Base-by-base conservation (phyloP, 2,329 filamentous ascomycete species). In the Cladosporium colombiae region DNA sequence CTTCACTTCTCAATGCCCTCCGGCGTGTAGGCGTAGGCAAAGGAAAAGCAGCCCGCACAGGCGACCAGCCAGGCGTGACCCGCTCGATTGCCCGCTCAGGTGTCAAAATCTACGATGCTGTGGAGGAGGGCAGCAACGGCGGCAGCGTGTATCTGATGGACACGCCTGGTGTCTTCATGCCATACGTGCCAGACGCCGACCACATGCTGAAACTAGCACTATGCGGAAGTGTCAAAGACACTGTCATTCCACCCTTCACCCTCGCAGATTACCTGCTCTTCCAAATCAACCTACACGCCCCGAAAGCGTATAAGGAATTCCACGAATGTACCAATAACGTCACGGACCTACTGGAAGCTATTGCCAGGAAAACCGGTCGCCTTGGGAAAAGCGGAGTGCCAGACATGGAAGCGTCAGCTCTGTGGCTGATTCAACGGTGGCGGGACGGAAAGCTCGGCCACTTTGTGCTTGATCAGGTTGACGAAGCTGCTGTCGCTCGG, bases 161-260 rank as follows among this genome's bases (percentile, higher is more conserved):
- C 78, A 97, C 94, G 0, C 95, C 95, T 0, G 95, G 95, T 57
- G 93, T 99, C 10, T 99, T 98, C 78, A 87, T 97, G 66, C 95
- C 95, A 0, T 97, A 96, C 76, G 90, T 98, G 31, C 86, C 89
- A 0, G 87, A 96, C 73, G 85, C 91, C 18, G 90, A 95, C 76
- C 87, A 89, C 55, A 99, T 99, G 95, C 83, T 99, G 68, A 98
- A 97, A 79, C 85, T 99, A n/a, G 90, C 93, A 1, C 85, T 98
- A 0, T 93, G 92, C 61, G 92, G 94, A 23, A 91, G 90, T 76
- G 92, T 99, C 64, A 96, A 96, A 77, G 92, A 97, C 76, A 91
- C 90, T 0, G 85, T 98, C 44, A 89, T 99, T 62, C 85, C 89
- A 1, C 85, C 89, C 18, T 86, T 91, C 66, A 91, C 91, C 27